Conservation (phyloP, 306 rosid species). For the Ochetophila trinervis region DNA sequence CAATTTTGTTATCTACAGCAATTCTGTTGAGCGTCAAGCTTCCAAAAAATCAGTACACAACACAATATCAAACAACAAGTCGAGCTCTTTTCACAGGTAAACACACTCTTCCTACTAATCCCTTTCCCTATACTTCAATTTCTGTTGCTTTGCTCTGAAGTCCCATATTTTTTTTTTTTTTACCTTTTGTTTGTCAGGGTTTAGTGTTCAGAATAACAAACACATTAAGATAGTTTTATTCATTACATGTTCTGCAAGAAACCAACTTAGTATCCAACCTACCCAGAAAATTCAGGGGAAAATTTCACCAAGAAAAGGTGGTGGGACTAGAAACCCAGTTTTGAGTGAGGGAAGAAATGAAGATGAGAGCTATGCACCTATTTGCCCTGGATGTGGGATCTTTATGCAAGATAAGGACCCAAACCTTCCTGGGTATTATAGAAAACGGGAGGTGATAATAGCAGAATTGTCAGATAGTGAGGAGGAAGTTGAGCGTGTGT, state of each 20-base stretch:
- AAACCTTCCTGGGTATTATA: constrained; percentile 68
- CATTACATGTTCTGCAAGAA: constrained; percentile 41
- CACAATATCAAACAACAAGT: constrained; percentile 16
- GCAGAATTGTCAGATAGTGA: constrained; percentile 31
- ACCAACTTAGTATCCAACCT: constrained; percentile 25
- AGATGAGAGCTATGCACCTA: constrained; percentile 64
- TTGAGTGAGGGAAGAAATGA: constrained; percentile 92
- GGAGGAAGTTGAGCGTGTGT: constrained; percentile 31
- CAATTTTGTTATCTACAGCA: constrained; percentile 38
- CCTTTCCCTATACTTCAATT: constrained; percentile 6
- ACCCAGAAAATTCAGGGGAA: constrained; percentile 30
- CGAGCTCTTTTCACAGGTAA: constrained; percentile 41
- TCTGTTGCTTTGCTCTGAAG: neutral
- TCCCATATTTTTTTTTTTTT: constrained; percentile 12
- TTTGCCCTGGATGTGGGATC: constrained; percentile 97
- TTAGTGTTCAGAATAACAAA: constrained; percentile 21
- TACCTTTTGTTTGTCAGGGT: constrained; percentile 18
- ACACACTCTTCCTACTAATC: constrained; percentile 14
- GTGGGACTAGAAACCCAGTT: constrained; percentile 36
- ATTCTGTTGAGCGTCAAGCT: constrained; percentile 36
- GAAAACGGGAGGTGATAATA: constrained; percentile 38
- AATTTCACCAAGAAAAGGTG: constrained; percentile 27
- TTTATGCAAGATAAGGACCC: constrained; percentile 79
- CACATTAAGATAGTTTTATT: constrained; percentile 26
- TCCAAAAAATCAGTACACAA: constrained; percentile 27